A percentile compares a stretch with the other conserved stretches of the same genome.
phyloP scores from a whole-genome alignment of 257 asterid species.

The Pogostemon cablin region DNA sequence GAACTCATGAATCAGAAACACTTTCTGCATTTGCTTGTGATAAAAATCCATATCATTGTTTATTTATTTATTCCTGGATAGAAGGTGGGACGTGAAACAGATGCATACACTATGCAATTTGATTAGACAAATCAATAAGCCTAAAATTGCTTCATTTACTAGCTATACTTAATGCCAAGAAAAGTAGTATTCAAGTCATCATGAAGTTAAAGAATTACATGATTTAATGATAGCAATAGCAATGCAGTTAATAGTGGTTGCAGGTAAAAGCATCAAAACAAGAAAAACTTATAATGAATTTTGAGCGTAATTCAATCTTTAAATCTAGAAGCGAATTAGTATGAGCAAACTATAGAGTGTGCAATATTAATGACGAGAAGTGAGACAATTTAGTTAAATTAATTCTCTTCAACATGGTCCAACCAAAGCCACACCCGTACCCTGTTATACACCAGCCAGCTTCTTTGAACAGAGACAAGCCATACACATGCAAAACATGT shows the following conservation, averaged over 20 bases:
- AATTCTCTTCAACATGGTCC: slow-evolving; percentile 34
- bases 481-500: no score
- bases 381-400: background rate
- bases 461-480: no score
- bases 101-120: slow-evolving; percentile 22
- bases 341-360: background rate
- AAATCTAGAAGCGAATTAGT: background rate
- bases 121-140: slow-evolving; percentile 35
- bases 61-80: background rate
- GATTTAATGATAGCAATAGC: slow-evolving; percentile 8
- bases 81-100: background rate
- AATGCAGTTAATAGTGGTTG: background rate
- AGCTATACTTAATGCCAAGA: slow-evolving; percentile 23
- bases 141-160: slow-evolving; percentile 19
- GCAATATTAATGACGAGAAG: slow-evolving; percentile 9
- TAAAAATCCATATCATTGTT: background rate
- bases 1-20: slow-evolving; percentile 7
- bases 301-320: background rate
- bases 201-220: slow-evolving; percentile 24
- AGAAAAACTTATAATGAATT: background rate
- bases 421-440: slow-evolving; percentile 33
- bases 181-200: slow-evolving; percentile 32
- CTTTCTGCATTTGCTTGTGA: background rate
- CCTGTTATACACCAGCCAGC: no score
- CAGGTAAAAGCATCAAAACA: slow-evolving; percentile 17